Base-by-base conservation (phyloP, 495 filamentous ascomycete genomes). In the Xanthoparmelia taractica region DNA sequence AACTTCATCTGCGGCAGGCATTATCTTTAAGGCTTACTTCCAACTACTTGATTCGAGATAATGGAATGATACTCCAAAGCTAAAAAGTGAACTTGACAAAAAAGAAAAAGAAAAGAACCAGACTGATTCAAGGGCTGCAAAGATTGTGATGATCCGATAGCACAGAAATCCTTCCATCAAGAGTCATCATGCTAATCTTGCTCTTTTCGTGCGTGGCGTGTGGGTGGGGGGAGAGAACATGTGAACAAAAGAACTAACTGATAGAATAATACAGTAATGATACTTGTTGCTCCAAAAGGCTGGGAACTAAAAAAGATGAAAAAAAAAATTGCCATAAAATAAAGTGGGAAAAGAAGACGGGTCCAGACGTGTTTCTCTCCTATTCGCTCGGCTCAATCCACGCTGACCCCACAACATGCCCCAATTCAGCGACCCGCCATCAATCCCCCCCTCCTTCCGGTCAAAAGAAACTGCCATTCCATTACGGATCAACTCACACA, bases 381-480 rank as follows among this genome's bases (percentile, higher is more conserved):
- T 20, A 63, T 57, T 63, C 29, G 61, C 61, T 63, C 61, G 61
- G 31, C 52, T 63, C 40, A 20, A 31, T 27, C 13, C 37, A 27
- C 4, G 34, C 40, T 20, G 27, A 10, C 25, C 18, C 47, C 59
- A 40, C 52, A 43, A 57, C 15, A 1, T 7, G n/a, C 4, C 61
- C 61, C n/a, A 48, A 63, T 63, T 29, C 61, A 63, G 61, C 34
- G 31, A 63, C 27, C 50, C 23, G 33, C 61, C 56, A 37, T 18
- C 23, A 25, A n/a, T 23, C 25, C 52, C 29, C 34, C 43, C 33
- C 20, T 34, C 36, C 27, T 12, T 18, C 31, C 29, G 33, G 56
- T 29, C 13, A 63, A 58, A 3, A n/a, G n/a, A n/a, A 57, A 13
- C 61, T 43, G 31, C 50, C 29, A 45, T n/a, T 58, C 31, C 50